Evolutionary conservation across 495 filamentous ascomycete genomes (phyloP).

Genomic region (Trichoderma virens): DNA sequence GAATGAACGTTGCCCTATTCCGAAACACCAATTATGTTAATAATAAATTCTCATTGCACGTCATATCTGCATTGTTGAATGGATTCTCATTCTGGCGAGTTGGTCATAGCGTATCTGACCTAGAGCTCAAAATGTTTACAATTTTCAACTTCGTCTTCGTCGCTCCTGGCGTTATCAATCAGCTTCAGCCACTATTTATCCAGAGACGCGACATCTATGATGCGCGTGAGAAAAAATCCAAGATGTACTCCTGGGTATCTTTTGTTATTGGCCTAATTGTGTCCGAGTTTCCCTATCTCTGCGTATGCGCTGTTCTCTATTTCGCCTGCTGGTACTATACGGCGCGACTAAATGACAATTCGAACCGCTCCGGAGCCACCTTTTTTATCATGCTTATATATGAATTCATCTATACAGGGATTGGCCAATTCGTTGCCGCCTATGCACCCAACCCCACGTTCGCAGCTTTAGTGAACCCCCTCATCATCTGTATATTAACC

Average conservation of each 20-base stretch:
- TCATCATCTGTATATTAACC: conserved; percentile 72
- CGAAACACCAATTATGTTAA: conserved; percentile 70
- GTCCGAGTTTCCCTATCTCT: conserved; percentile 65
- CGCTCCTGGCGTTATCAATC: conserved; percentile 62
- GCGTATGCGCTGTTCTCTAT: conserved; percentile 59
- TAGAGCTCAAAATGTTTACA: conserved; percentile 79
- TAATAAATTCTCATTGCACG: conserved; percentile 49
- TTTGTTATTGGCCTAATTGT: conserved; percentile 72
- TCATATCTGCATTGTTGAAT: conserved; percentile 58
- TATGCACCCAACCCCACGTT: conserved; percentile 76
- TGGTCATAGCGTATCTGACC: conserved; percentile 55
- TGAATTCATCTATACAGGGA: conserved; percentile 60
- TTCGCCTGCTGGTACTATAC: conserved; percentile 76
- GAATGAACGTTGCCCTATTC: conserved; percentile 75
- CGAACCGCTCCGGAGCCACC: conserved; percentile 63
- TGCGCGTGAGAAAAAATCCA: conserved; percentile 63
- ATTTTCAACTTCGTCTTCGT: conserved; percentile 67
- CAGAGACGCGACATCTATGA: conserved; percentile 68
- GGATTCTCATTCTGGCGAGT: conserved; percentile 84
- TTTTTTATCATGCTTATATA: conserved; percentile 82
- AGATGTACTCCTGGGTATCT: conserved; percentile 78
- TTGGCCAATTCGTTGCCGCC: conserved; percentile 81
- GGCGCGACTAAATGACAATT: conserved; percentile 58
- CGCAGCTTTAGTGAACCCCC: conserved; percentile 46
- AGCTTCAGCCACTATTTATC: conserved; percentile 79